A percentile compares a stretch with the other conserved stretches of the same genome.
These are phyloP conservation scores for Helianthus annuus DNA, from an alignment of 129 eudicot genomes.

Conservation along the genomic window HanXRQr2.0-SUNRISE NC_035440.2:83601443-83601942, in stretches of 20 bases:
- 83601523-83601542: conserved; percentile 67
- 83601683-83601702: conserved; percentile 57
- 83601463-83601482: conserved; percentile 72
- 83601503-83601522: conserved; percentile 71
- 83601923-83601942: conserved; percentile 43
- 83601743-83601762: conserved; percentile 59
- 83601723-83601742: conserved; percentile 57
- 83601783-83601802: conserved; percentile 66
- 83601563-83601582: conserved; percentile 55
- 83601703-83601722: conserved; percentile 72
- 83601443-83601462: conserved; percentile 60
- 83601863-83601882: conserved; percentile 54
- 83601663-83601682: conserved; percentile 61
- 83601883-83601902: conserved; percentile 51
- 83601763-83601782: conserved; percentile 50
- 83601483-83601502: conserved; percentile 53
- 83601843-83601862: conserved; percentile 57
- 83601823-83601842: conserved; percentile 70
- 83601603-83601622: conserved; percentile 60
- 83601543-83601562: conserved; percentile 79
- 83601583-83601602: conserved; percentile 64
- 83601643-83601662: conserved; percentile 59
- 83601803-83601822: conserved; percentile 63
- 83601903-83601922: conserved; percentile 44
- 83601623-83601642: conserved; percentile 53